A percentile compares a stretch with the other conserved stretches of the same genome.
phyloP scores from a whole-genome alignment of 371 early-diverging fungal species.

The Mucor ambiguus region DNA sequence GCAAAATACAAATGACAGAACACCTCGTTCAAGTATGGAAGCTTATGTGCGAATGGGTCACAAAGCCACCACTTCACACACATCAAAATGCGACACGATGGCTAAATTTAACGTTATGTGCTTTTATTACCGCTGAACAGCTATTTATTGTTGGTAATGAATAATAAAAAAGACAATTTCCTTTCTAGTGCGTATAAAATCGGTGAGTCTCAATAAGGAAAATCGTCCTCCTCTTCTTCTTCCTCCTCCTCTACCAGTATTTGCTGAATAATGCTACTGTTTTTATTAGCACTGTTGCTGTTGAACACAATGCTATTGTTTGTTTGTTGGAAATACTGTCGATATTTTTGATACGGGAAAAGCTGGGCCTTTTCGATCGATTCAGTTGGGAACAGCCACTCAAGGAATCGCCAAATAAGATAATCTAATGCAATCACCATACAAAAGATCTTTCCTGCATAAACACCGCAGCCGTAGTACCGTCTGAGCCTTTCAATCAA shows the following conservation, averaged over 20 bases:
- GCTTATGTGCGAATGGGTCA: slow-evolving; percentile 39
- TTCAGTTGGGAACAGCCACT: slow-evolving; percentile 78
- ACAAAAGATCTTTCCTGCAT: slow-evolving; percentile 91
- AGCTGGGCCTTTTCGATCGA: slow-evolving; percentile 72
- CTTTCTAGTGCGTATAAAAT: not conserved
- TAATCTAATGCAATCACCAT: slow-evolving; percentile 89
- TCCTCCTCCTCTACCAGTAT: slow-evolving; percentile 15
- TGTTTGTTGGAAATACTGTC: slow-evolving; percentile 25
- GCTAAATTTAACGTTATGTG: slow-evolving; percentile 18
- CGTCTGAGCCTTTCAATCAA: slow-evolving; percentile 84
- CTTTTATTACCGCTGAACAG: slow-evolving; percentile 20
- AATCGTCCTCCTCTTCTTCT: not conserved
- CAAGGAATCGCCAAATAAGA: slow-evolving; percentile 79
- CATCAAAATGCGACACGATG: slow-evolving; percentile 15
- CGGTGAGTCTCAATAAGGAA: slow-evolving; percentile 2
- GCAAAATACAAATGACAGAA: slow-evolving; percentile 37
- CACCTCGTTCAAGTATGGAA: slow-evolving; percentile 32
- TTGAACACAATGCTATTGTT: not conserved
- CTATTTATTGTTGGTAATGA: slow-evolving; percentile 8
- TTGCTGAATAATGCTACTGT: slow-evolving; percentile 3
- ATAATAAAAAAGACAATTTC: not conserved
- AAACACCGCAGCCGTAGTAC: slow-evolving; percentile 89
- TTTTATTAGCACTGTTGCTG: not conserved
- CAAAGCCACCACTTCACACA: not conserved
- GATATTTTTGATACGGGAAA: slow-evolving; percentile 66